phyloP scores from a whole-genome alignment of 495 filamentous ascomycete species.

The Apiosordaria backusii region DNA sequence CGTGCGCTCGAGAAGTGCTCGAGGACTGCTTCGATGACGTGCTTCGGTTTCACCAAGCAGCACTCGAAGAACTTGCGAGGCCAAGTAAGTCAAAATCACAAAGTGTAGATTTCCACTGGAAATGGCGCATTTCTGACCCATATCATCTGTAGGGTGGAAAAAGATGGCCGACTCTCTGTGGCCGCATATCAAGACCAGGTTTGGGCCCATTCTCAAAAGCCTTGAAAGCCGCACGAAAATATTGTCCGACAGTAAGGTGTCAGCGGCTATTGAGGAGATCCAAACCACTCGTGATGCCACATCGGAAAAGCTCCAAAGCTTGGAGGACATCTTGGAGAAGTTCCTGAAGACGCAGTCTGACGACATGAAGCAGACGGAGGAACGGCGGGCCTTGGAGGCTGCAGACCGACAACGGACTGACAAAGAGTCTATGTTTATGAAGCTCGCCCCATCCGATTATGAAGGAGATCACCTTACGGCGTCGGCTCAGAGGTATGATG shows the following conservation, averaged over 20 bases:
- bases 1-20: not conserved
- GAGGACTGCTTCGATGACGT: conserved; percentile 3
- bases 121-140: too few relatives aligned
- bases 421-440: not conserved
- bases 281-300: not conserved
- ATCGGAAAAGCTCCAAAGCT: not conserved
- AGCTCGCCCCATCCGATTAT: not conserved
- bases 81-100: not conserved
- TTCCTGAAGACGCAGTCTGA: not conserved
- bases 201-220: not conserved
- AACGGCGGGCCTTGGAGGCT: not conserved
- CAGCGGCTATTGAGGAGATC: not conserved
- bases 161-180: not conserved
- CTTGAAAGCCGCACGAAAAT: not conserved
- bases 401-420: not conserved
- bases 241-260: not conserved
- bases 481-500: not conserved
- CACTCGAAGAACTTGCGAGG: not conserved
- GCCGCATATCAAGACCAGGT: not conserved
- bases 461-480: not conserved
- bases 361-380: not conserved
- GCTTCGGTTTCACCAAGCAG: not conserved
- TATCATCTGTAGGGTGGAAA: not conserved
- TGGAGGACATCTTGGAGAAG: too few relatives aligned
- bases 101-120: not conserved